Evolutionary conservation across 495 filamentous ascomycete genomes (phyloP).

Genomic region (Neurospora sp.): DNA sequence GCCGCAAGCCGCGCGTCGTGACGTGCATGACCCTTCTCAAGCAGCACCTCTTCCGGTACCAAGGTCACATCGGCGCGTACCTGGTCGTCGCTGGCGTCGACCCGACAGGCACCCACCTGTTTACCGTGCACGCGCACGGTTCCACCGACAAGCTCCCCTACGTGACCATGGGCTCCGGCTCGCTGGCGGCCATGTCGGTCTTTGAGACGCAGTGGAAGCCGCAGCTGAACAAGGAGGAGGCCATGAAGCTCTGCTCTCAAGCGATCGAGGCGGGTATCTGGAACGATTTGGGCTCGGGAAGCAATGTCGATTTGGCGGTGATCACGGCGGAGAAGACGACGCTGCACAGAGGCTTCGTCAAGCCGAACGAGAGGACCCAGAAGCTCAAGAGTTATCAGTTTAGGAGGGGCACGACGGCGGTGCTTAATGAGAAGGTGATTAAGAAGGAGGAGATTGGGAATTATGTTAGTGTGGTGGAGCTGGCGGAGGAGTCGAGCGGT

Average conservation of each 20-base stretch:
- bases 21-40: slow-evolving; percentile 99
- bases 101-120: slow-evolving; percentile 90
- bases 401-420: slow-evolving; percentile 78
- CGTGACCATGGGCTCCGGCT: slow-evolving; percentile 97
- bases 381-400: slow-evolving; percentile 94
- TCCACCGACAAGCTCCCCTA: slow-evolving; percentile 98
- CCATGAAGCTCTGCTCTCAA: slow-evolving; percentile 69
- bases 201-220: slow-evolving; percentile 96
- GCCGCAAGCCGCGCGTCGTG: slow-evolving; percentile 91
- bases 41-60: slow-evolving; percentile 97
- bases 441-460: slow-evolving; percentile 88
- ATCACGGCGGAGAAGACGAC: slow-evolving; percentile 91
- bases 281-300: slow-evolving; percentile 95
- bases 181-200: slow-evolving; percentile 92
- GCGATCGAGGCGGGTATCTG: slow-evolving; percentile 97
- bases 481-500: slow-evolving; percentile 52
- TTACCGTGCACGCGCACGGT: slow-evolving; percentile 97
- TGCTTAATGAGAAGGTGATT: slow-evolving; percentile 87
- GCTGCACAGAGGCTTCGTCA: slow-evolving; percentile 80
- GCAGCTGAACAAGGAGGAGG: slow-evolving; percentile 65
- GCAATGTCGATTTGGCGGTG: slow-evolving; percentile 93
- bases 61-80: slow-evolving; percentile 97
- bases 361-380: slow-evolving; percentile 79
- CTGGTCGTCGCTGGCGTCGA: slow-evolving; percentile 96
- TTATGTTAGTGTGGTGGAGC: slow-evolving; percentile 84